Conservation (phyloP, 345 rosid genomes). For the Populus davidiana region DNA sequence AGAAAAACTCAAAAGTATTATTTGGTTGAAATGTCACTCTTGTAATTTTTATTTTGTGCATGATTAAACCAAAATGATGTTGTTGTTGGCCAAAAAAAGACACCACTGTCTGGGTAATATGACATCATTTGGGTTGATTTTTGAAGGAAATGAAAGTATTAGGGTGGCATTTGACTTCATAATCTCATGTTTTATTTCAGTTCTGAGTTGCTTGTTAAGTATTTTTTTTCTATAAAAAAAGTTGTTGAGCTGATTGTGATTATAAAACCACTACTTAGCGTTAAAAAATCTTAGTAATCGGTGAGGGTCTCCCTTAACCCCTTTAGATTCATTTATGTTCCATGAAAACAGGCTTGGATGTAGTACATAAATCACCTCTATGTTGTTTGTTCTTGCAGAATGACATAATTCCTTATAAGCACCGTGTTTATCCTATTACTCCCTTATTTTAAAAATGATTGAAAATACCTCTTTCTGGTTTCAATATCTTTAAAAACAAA, state of each 20-base stretch:
- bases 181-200: neutral
- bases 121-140: neutral
- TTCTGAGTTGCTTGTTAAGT: neutral
- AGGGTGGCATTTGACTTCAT: neutral
- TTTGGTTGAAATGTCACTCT: neutral
- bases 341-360: neutral
- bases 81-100: neutral
- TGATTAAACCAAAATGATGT: neutral
- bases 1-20: neutral
- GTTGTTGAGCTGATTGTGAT: neutral
- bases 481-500: neutral
- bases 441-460: neutral
- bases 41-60: neutral
- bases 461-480: neutral
- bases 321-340: neutral
- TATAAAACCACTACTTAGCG: neutral
- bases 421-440: neutral
- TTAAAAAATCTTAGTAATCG: neutral
- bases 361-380: neutral
- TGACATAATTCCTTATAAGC: neutral
- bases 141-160: neutral
- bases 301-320: neutral
- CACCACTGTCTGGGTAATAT: neutral
- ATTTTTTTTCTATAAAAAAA: too few species aligned
- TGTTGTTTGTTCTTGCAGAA: neutral